These are phyloP conservation scores for Magnaporthiopsis incrustans DNA, from an alignment of 2,329 filamentous ascomycete species.

Conservation along the genomic window DNA sequence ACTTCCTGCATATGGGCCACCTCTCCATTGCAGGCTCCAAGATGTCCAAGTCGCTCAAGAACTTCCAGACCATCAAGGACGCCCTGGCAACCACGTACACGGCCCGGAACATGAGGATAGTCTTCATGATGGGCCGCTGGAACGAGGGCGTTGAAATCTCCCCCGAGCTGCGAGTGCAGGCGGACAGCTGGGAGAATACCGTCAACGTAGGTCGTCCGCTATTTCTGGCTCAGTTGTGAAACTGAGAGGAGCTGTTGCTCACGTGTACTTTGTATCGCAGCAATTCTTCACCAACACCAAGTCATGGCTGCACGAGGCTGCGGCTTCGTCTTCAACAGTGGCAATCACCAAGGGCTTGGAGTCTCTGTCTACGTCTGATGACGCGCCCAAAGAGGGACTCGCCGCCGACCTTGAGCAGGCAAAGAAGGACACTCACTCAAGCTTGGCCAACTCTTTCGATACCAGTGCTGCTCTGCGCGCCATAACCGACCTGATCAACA, in stretches of 20 bases:
- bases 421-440: conserved; percentile 45
- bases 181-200: conserved; percentile 71
- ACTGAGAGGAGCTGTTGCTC: conserved; percentile 5
- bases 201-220: conserved; percentile 33
- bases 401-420: conserved; percentile 26
- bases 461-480: conserved; percentile 70
- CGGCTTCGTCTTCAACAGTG: not conserved
- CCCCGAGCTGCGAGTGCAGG: conserved; percentile 67
- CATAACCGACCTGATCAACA: conserved; percentile 70
- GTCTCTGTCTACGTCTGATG: conserved; percentile 3
- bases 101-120: conserved; percentile 69
- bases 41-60: conserved; percentile 95
- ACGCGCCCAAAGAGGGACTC: conserved; percentile 1
- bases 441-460: conserved; percentile 79
- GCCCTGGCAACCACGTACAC: conserved; percentile 66
- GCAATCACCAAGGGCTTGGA: conserved; percentile 3
- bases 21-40: conserved; percentile 83
- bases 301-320: conserved; percentile 7
- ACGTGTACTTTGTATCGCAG: conserved; percentile 14
- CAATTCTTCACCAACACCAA: conserved; percentile 20
- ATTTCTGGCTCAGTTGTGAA: not conserved
- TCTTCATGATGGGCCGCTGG: conserved; percentile 84
- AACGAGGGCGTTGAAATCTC: conserved; percentile 89
- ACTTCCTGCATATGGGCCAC: conserved; percentile 94
- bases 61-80: conserved; percentile 88